Percentiles rank a stretch among this genome's conserved stretches.
Evolutionary conservation across 352 stramenopile genomes (phyloP).

Genomic region (Bremia lactucae): DNA sequence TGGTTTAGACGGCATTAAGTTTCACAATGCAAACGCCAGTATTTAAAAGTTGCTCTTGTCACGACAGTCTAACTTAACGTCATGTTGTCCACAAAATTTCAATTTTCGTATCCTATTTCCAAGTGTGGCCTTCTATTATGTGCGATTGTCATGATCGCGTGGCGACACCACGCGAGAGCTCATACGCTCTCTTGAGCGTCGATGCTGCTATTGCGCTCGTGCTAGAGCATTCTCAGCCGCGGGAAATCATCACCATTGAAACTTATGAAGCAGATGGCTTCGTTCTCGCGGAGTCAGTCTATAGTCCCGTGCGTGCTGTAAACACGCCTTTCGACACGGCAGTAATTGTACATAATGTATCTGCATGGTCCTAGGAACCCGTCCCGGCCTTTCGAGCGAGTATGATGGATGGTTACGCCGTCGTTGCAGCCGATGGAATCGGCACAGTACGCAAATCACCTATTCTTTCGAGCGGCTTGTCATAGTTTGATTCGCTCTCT

Average conservation of each 20-base stretch:
- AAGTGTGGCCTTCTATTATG: too few relatives aligned
- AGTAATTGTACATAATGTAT: too few relatives aligned
- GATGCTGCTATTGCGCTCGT: slow-evolving; percentile 43
- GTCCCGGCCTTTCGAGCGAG: slow-evolving; percentile 92
- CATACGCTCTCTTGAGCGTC: slow-evolving; percentile 67
- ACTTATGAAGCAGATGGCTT: slow-evolving; percentile 30
- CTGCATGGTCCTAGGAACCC: too few relatives aligned
- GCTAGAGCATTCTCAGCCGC: slow-evolving; percentile 29
- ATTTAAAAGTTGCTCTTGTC: too few relatives aligned
- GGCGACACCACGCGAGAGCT: slow-evolving; percentile 50
- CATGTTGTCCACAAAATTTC: too few relatives aligned
- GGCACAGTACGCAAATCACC: slow-evolving; percentile 29
- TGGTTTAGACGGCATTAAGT: too few relatives aligned
- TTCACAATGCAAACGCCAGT: too few relatives aligned
- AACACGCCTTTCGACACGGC: too few relatives aligned
- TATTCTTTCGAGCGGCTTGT: background rate
- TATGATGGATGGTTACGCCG: slow-evolving; percentile 97
- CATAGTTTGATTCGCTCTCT: background rate
- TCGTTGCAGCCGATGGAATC: slow-evolving; percentile 75
- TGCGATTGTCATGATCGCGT: slow-evolving; percentile 41
- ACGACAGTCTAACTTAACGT: too few relatives aligned
- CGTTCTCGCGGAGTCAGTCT: slow-evolving; percentile 44
- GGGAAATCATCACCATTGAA: slow-evolving; percentile 24
- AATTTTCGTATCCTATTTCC: too few relatives aligned
- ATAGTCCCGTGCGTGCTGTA: slow-evolving; percentile 26